These are phyloP conservation scores for Boletus vinaceobasis DNA, from an alignment of 768 basidiomycete species.

Conservation along the genomic window DNA sequence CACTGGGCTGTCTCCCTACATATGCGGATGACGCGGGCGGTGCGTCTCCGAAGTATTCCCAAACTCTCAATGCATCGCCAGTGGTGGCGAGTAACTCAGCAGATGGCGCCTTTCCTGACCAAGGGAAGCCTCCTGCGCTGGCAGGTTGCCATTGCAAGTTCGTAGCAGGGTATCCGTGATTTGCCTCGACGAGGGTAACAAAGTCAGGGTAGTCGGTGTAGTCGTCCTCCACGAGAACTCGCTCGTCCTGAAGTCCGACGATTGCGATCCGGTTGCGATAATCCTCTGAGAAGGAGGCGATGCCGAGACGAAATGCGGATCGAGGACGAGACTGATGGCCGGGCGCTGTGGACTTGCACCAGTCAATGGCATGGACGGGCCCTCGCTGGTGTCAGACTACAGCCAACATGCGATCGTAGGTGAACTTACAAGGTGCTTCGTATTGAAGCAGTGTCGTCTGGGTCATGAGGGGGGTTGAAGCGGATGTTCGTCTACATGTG, in stretches of 20 bases:
- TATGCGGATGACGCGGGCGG: conserved; percentile 56
- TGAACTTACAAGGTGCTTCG: conserved; percentile 76
- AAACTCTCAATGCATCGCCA: conserved; percentile 88
- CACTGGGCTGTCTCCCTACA: conserved; percentile 61
- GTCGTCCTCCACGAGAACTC: conserved; percentile 83
- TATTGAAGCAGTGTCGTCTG: conserved; percentile 75
- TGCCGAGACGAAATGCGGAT: conserved; percentile 78
- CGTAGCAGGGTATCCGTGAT: conserved; percentile 91
- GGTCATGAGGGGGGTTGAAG: conserved; percentile 43
- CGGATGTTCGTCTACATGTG: conserved; percentile 18
- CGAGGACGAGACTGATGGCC: conserved; percentile 70
- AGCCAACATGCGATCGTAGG: not conserved
- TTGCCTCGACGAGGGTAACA: conserved; percentile 75
- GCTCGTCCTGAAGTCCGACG: conserved; percentile 78
- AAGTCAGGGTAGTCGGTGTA: conserved; percentile 84
- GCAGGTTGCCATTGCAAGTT: conserved; percentile 92
- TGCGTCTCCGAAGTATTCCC: conserved; percentile 78
- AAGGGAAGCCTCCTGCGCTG: conserved; percentile 55
- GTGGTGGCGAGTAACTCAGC: conserved; percentile 91
- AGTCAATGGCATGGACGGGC: conserved; percentile 84
- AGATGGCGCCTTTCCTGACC: conserved; percentile 63
- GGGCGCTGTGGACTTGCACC: conserved; percentile 79
- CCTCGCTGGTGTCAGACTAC: conserved; percentile 43
- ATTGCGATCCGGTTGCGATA: conserved; percentile 79
- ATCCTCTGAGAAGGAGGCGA: conserved; percentile 84